Conservation (phyloP, 352 stramenopile species). For the Phytophthora kernoviae region DNA sequence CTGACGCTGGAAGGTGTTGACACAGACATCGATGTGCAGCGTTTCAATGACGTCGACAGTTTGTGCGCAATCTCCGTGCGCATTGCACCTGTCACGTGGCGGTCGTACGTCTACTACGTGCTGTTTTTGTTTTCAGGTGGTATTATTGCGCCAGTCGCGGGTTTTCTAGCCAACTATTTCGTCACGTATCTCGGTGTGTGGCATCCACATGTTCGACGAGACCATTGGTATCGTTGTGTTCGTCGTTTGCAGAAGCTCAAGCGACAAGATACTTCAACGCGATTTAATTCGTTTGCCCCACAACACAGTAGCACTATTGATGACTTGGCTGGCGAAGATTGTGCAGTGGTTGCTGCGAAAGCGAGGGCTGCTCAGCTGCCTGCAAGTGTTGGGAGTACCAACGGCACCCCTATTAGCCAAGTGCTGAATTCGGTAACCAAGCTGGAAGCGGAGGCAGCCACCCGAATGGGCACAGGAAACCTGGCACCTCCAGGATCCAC, state of each 20-base stretch:
- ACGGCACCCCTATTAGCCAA: conserved; percentile 29
- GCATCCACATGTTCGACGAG: conserved; percentile 83
- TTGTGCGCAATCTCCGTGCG: conserved; percentile 70
- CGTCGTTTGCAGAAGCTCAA: conserved; percentile 78
- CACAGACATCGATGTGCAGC: conserved; percentile 45
- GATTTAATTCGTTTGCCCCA: conserved; percentile 83
- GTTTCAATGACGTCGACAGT: conserved; percentile 52
- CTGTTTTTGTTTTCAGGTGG: conserved; percentile 74
- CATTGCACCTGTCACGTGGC: conserved; percentile 58
- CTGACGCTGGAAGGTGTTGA: conserved; percentile 55
- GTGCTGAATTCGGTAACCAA: conserved; percentile 42
- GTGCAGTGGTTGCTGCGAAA: conserved; percentile 32
- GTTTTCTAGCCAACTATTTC: conserved; percentile 79
- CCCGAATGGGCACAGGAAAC: conserved; percentile 31
- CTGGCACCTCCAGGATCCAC: conserved; percentile 21
- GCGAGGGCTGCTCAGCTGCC: conserved; percentile 28
- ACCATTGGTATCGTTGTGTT: conserved; percentile 85
- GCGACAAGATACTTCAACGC: conserved; percentile 67
- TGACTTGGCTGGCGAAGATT: conserved; percentile 27
- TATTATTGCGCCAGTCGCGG: conserved; percentile 66
- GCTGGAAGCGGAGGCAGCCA: conserved; percentile 28
- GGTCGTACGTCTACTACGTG: conserved; percentile 67
- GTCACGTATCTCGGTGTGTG: conserved; percentile 81
- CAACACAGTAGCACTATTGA: conserved; percentile 53
- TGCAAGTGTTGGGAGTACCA: conserved; percentile 8